phyloP scores from a whole-genome alignment of 805 yeast species.

The Pichia insulana region DNA sequence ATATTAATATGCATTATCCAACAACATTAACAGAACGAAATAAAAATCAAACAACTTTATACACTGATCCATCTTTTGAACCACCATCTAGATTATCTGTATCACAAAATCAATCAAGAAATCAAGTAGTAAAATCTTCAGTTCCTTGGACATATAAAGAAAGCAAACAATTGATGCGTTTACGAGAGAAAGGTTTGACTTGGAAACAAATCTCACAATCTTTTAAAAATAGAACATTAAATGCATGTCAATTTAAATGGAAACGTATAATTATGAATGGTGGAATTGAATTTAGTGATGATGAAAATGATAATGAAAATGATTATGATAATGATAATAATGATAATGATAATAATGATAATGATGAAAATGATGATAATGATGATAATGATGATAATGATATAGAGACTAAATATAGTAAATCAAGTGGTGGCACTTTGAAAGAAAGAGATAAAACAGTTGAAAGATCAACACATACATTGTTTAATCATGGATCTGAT shows the following conservation, averaged over 20 bases:
- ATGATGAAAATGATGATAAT: too few species aligned
- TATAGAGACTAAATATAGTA: too few species aligned
- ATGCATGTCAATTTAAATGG: slow-evolving; percentile 12
- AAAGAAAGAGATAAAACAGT: too few species aligned
- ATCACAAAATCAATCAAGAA: background rate
- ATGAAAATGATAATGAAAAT: background rate
- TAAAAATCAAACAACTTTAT: background rate
- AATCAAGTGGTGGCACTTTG: too few species aligned
- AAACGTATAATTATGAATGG: slow-evolving; percentile 6
- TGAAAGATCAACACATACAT: too few species aligned
- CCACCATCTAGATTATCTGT: background rate
- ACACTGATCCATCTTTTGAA: background rate
- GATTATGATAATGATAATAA: background rate
- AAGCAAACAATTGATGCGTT: slow-evolving; percentile 1
- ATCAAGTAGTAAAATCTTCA: background rate
- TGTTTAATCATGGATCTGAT: background rate
- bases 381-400: background rate
- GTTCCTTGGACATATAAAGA: slow-evolving; percentile 7
- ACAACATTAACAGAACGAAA: too few species aligned
- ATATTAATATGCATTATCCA: too few species aligned
- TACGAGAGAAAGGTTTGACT: slow-evolving; percentile 3
- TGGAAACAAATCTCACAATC: slow-evolving; percentile 8
- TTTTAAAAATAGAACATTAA: slow-evolving; percentile 6
- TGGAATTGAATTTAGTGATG: background rate
- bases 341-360: too few species aligned